Evolutionary conservation across 1,284 basidiomycete genomes (phyloP).

Genomic region (Coniferiporia weirii): DNA sequence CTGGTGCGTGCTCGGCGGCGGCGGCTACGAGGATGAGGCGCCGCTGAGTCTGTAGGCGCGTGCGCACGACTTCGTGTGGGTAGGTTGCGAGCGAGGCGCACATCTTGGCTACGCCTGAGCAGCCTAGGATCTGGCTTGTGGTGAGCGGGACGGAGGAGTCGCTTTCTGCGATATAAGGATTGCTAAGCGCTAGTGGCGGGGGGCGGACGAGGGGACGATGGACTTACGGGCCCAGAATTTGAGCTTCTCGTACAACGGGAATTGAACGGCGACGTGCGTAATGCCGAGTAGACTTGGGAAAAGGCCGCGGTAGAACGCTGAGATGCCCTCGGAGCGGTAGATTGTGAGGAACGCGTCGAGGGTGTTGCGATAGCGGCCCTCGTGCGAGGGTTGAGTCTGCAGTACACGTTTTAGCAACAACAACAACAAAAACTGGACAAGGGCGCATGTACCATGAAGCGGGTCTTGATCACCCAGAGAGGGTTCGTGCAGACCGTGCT

Average conservation of each 20-base stretch:
- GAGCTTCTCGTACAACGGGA: conserved; percentile 90
- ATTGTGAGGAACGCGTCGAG: conserved; percentile 83
- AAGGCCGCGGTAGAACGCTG: conserved; percentile 89
- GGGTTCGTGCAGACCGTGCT: conserved; percentile 92
- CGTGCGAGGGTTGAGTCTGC: conserved; percentile 72
- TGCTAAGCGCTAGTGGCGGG: no score
- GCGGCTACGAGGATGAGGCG: conserved; percentile 55
- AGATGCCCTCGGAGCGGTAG: conserved; percentile 77
- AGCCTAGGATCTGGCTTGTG: conserved; percentile 70
- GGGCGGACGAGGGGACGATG: background rate
- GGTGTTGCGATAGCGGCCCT: conserved; percentile 80
- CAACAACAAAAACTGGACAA: background rate
- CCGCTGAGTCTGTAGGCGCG: conserved; percentile 82
- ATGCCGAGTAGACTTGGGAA: conserved; percentile 88
- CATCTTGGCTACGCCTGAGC: conserved; percentile 90
- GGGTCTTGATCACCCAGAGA: conserved; percentile 95
- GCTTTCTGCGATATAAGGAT: conserved; percentile 36
- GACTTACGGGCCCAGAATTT: conserved; percentile 79
- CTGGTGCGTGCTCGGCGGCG: conserved; percentile 39
- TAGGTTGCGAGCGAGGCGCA: conserved; percentile 90
- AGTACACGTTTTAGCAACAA: background rate
- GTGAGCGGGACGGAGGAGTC: conserved; percentile 55
- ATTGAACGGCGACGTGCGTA: conserved; percentile 89
- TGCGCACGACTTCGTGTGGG: conserved; percentile 93
- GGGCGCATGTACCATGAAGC: conserved; percentile 81